Evolutionary conservation across 805 yeast species (phyloP).

Genomic region (Blastobotrys peoriensis): DNA sequence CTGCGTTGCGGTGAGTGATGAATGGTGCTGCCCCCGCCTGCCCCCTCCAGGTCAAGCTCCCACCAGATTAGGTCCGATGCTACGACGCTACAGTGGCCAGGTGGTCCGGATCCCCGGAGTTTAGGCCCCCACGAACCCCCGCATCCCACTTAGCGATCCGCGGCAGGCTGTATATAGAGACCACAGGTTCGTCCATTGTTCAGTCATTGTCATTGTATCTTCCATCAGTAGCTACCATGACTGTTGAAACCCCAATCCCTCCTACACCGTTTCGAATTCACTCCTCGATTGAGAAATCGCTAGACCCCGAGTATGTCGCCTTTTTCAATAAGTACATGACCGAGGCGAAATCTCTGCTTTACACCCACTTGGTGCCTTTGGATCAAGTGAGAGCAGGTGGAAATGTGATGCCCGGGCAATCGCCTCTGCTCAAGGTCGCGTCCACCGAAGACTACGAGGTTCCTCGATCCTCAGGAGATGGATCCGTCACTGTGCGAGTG

Average conservation of each 20-base stretch:
- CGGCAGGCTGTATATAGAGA: too few species aligned
- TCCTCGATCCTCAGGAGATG: constrained; percentile 27
- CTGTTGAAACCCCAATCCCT: constrained; percentile 12
- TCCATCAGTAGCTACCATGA: constrained; percentile 5
- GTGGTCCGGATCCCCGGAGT: too few species aligned
- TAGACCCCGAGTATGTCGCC: constrained; percentile 36
- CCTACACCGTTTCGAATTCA: constrained; percentile 32
- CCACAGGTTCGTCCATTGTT: too few species aligned
- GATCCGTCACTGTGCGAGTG: constrained; percentile 31
- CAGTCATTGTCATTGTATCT: too few species aligned
- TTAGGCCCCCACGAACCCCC: too few species aligned
- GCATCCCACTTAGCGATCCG: too few species aligned
- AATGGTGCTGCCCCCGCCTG: too few species aligned
- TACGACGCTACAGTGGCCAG: too few species aligned
- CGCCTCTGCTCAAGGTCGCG: constrained; percentile 28
- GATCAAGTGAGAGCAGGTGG: constrained; percentile 30
- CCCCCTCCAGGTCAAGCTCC: neutral
- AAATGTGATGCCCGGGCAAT: constrained; percentile 40
- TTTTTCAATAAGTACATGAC: constrained; percentile 32
- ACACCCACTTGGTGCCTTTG: constrained; percentile 36
- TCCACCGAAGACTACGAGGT: constrained; percentile 30
- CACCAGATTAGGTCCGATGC: too few species aligned
- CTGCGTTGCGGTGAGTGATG: too few species aligned
- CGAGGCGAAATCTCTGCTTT: constrained; percentile 25
- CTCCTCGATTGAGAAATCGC: constrained; percentile 24